Evolutionary conservation across 2,329 filamentous ascomycete species (phyloP).

Genomic region (Alternaria burnsii): DNA sequence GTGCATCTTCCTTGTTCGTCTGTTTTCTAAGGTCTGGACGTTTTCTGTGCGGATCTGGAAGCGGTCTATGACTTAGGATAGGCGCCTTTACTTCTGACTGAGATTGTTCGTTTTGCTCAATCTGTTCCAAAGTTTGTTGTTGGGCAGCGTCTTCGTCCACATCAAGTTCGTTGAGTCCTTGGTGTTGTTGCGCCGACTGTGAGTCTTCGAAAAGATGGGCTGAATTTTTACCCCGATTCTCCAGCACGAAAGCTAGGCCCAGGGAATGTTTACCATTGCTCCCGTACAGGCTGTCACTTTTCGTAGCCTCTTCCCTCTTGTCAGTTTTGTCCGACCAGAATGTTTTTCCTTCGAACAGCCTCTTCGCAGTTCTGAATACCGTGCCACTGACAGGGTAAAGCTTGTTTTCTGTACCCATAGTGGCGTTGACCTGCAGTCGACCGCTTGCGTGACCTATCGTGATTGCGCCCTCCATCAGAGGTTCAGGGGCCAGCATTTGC

Average conservation of each 20-base stretch:
- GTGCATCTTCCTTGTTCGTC: background rate
- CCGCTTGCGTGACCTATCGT: slow-evolving; percentile 54
- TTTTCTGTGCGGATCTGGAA: slow-evolving; percentile 13
- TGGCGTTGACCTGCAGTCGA: slow-evolving; percentile 48
- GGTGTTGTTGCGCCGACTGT: background rate
- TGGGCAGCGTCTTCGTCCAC: background rate
- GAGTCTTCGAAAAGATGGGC: slow-evolving; percentile 17
- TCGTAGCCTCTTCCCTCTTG: background rate
- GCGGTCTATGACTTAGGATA: slow-evolving; percentile 10
- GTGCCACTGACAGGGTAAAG: slow-evolving; percentile 36
- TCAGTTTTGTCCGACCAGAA: slow-evolving; percentile 30
- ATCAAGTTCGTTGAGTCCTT: background rate
- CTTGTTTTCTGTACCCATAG: slow-evolving; percentile 36
- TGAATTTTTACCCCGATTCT: slow-evolving; percentile 21
- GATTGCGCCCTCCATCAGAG: slow-evolving; percentile 40
- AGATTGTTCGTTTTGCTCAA: slow-evolving; percentile 6
- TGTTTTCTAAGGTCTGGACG: background rate
- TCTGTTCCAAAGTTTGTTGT: slow-evolving; percentile 2
- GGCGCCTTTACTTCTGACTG: background rate
- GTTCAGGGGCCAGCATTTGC: slow-evolving; percentile 35
- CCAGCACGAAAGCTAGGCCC: slow-evolving; percentile 31
- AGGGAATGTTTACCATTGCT: slow-evolving; percentile 27
- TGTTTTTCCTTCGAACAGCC: slow-evolving; percentile 48
- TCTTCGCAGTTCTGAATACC: slow-evolving; percentile 50
- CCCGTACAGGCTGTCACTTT: slow-evolving; percentile 5